A percentile compares a stretch with the other conserved stretches of the same genome.
Evolutionary conservation across 345 rosid genomes (phyloP).

Genomic region (Noccaea bulbosa): DNA sequence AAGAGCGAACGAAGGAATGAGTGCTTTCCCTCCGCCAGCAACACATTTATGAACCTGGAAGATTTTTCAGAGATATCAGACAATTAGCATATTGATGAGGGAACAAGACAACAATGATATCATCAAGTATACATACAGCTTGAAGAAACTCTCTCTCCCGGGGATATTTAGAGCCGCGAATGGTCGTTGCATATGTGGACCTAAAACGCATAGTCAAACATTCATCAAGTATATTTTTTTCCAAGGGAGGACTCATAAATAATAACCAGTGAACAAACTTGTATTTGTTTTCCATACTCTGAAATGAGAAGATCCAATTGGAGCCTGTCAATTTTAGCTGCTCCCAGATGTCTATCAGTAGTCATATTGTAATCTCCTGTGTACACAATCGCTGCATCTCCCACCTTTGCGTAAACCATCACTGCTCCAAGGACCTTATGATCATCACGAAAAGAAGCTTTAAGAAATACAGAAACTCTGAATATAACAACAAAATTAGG

Average conservation of each 20-base stretch:
- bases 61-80: conserved; percentile 16
- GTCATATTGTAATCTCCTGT: conserved; percentile 99
- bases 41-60: conserved; percentile 88
- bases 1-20: conserved; percentile 94
- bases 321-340: conserved; percentile 87
- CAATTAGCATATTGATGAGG: neutral
- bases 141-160: conserved; percentile 92
- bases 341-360: conserved; percentile 98
- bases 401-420: conserved; percentile 95
- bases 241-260: neutral
- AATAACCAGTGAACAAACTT: neutral
- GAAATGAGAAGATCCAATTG: conserved; percentile 89
- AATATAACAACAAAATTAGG: neutral
- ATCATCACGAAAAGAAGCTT: neutral
- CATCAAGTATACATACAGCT: conserved; percentile 68
- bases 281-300: conserved; percentile 59
- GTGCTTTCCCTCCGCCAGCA: conserved; percentile 92
- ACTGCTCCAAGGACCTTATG: conserved; percentile 96
- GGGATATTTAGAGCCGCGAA: conserved; percentile 87
- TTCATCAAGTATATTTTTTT: neutral
- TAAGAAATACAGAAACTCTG: conserved; percentile 15
- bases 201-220: conserved; percentile 46
- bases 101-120: conserved; percentile 11
- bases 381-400: conserved; percentile 83
- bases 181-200: conserved; percentile 93